Evolutionary conservation across 352 stramenopile species (phyloP).

Genomic region (Phytopythium mirpurense): DNA sequence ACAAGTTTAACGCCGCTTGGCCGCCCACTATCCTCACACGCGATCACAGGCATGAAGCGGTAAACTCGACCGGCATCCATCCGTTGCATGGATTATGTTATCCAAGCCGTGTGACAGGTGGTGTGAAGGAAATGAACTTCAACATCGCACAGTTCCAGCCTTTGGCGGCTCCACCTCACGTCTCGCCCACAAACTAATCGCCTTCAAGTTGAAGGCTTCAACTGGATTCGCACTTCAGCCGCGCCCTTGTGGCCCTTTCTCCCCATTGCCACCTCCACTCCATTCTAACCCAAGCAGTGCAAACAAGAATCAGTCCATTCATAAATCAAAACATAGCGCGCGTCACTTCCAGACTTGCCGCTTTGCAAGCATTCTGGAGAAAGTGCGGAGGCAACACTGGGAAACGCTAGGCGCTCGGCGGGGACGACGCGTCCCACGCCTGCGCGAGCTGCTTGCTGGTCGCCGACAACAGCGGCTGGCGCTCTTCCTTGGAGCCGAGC

Average conservation of each 20-base stretch:
- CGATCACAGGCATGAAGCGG: too few species aligned
- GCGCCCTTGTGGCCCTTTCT: not conserved
- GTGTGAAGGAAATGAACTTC: not conserved
- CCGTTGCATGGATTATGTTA: too few species aligned
- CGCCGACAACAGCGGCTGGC: conserved; percentile 41
- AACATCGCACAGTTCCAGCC: not conserved
- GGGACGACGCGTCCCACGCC: conserved; percentile 30
- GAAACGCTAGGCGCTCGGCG: not conserved
- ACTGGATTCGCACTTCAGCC: not conserved
- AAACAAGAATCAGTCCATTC: not conserved
- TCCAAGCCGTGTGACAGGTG: not conserved
- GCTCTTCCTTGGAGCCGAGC: conserved; percentile 41
- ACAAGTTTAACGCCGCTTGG: too few species aligned
- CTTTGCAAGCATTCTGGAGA: too few species aligned
- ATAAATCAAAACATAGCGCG: too few species aligned
- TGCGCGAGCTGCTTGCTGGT: conserved; percentile 45
- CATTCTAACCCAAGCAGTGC: not conserved
- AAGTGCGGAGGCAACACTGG: too few species aligned
- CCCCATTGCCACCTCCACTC: not conserved
- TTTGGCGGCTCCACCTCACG: not conserved
- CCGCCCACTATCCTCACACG: too few species aligned
- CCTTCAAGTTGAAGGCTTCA: not conserved
- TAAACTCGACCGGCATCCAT: too few species aligned
- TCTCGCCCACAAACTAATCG: not conserved
- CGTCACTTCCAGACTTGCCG: too few species aligned